phyloP scores from a whole-genome alignment of 2,329 filamentous ascomycete genomes.

The Neopestalotiopsis sp. region DNA sequence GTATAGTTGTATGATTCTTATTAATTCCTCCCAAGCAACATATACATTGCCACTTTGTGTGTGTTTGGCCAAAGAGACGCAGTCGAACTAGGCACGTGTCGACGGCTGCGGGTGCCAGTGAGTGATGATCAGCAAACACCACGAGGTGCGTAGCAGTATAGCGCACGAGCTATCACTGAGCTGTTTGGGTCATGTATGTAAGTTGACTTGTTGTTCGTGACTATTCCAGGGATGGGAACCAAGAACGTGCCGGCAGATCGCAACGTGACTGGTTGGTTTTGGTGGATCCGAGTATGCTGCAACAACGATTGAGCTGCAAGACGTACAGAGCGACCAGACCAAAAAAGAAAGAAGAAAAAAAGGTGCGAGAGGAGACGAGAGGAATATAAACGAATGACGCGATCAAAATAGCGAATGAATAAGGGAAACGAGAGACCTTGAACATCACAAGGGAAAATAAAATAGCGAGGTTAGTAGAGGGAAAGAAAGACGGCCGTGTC shows the following conservation, averaged over 20 bases:
- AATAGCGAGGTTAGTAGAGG: neutral
- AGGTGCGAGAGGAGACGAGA: neutral
- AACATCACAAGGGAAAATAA: neutral
- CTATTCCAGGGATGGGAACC: neutral
- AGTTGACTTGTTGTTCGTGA: neutral
- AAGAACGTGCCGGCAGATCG: conserved; percentile 5
- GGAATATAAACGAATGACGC: neutral
- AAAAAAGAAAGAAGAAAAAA: neutral
- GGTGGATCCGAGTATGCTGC: conserved; percentile 16
- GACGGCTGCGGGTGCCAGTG: neutral
- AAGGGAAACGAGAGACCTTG: neutral
- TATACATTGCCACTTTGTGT: neutral
- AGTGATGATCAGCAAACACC: neutral
- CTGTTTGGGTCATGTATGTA: neutral
- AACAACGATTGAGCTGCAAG: neutral
- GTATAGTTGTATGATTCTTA: neutral
- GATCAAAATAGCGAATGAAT: neutral
- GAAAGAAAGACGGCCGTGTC: neutral
- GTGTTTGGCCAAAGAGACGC: neutral
- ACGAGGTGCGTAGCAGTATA: neutral
- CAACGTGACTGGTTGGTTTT: conserved; percentile 10
- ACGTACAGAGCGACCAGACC: neutral
- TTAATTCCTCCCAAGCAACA: neutral
- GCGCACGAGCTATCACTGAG: neutral
- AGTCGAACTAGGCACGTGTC: neutral